A percentile compares a stretch with the other conserved stretches of the same genome.
Evolutionary conservation across 352 stramenopile species (phyloP).

Genomic region (Globisporangium cystogenes): DNA sequence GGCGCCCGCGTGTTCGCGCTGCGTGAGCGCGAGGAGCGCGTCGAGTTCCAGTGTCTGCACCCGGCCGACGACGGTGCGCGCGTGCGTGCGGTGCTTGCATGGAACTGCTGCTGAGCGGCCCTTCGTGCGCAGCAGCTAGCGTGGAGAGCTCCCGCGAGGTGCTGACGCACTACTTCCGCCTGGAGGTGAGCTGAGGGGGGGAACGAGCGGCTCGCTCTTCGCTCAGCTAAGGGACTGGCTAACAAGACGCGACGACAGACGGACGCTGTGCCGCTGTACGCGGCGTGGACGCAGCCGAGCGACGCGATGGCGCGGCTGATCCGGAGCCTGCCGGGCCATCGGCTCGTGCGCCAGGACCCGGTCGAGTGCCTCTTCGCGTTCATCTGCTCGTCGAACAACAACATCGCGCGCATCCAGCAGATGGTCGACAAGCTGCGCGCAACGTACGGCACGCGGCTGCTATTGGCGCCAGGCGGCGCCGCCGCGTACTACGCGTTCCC

Average conservation of each 20-base stretch:
- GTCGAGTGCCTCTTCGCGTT: constrained; percentile 97
- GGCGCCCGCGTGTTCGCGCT: constrained; percentile 37
- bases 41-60: constrained; percentile 62
- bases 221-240: too few relatives aligned
- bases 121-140: constrained; percentile 25
- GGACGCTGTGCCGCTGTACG: constrained; percentile 49
- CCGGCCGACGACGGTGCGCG: constrained; percentile 39
- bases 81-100: not conserved
- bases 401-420: constrained; percentile 94
- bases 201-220: too few relatives aligned
- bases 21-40: constrained; percentile 26
- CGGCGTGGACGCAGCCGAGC: constrained; percentile 65
- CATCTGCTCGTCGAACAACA: constrained; percentile 99
- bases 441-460: constrained; percentile 80
- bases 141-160: constrained; percentile 34
- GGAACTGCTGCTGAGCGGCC: too few relatives aligned
- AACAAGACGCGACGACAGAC: too few relatives aligned
- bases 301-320: constrained; percentile 71
- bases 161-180: constrained; percentile 88
- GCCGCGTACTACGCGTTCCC: constrained; percentile 88
- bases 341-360: constrained; percentile 93
- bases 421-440: constrained; percentile 91
- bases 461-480: too few relatives aligned
- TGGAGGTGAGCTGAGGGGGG: constrained; percentile 51
- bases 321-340: constrained; percentile 74